Percentiles rank a stretch among this genome's conserved stretches.
These are phyloP conservation scores for Aspergillus sclerotioniger DNA, from an alignment of 495 filamentous ascomycete species.

Conservation along the genomic window DNA sequence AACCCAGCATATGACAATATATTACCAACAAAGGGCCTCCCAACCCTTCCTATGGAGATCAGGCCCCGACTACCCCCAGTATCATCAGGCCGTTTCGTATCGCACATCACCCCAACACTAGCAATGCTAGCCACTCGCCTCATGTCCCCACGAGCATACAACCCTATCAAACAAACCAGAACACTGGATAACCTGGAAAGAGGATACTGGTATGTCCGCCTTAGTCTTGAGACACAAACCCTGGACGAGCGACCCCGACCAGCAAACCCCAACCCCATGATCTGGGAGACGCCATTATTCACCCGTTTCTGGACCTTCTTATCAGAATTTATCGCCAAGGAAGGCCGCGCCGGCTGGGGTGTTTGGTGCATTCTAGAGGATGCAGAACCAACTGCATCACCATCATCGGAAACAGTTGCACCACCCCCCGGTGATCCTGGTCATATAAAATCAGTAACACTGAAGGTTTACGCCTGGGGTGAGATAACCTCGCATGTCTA, in stretches of 20 bases:
- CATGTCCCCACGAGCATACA: constrained; percentile 47
- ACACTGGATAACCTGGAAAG: constrained; percentile 56
- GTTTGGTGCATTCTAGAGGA: constrained; percentile 52
- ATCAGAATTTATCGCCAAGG: constrained; percentile 51
- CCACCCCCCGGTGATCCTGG: neutral
- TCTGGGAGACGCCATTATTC: constrained; percentile 32
- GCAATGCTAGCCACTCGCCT: constrained; percentile 51
- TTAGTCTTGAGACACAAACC: constrained; percentile 21
- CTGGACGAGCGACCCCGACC: neutral
- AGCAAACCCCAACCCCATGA: constrained; percentile 5
- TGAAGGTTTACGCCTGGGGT: constrained; percentile 69
- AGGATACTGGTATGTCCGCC: constrained; percentile 65
- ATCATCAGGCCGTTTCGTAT: constrained; percentile 37
- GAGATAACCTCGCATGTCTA: constrained; percentile 61
- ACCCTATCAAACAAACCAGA: constrained; percentile 50
- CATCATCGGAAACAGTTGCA: neutral
- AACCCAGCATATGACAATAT: constrained; percentile 19
- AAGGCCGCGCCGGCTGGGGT: constrained; percentile 66
- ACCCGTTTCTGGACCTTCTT: constrained; percentile 61
- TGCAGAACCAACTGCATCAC: constrained; percentile 22
- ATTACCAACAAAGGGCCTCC: neutral
- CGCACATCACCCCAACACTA: constrained; percentile 57
- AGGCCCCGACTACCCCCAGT: constrained; percentile 45
- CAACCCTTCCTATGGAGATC: constrained; percentile 25
- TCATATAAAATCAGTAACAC: constrained; percentile 19